phyloP scores from a whole-genome alignment of 2,329 filamentous ascomycete species.

The Arthrobotrys megalospora region DNA sequence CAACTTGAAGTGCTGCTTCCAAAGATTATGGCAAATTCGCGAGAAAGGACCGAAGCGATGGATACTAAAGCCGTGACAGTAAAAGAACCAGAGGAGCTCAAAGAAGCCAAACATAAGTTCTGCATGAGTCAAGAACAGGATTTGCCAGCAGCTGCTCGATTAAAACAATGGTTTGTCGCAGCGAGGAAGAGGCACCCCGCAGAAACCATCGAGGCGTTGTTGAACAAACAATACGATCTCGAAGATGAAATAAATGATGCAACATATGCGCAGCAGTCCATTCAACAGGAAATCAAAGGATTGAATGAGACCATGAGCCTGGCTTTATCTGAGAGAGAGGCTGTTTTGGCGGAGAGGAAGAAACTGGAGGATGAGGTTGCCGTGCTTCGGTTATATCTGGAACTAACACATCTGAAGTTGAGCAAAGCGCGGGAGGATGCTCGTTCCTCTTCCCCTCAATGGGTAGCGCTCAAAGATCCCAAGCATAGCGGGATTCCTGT shows the following conservation, averaged over 20 bases:
- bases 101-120: not conserved
- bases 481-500: too few species aligned
- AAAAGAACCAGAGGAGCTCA: not conserved
- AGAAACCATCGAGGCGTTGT: slow-evolving; percentile 9
- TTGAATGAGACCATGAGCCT: not conserved
- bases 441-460: not conserved
- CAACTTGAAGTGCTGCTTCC: slow-evolving; percentile 4
- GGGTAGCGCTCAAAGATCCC: not conserved
- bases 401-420: not conserved
- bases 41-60: not conserved
- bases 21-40: not conserved
- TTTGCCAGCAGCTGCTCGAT: not conserved
- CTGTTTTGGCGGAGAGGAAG: not conserved
- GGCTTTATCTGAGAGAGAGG: not conserved
- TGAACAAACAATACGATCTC: slow-evolving; percentile 14
- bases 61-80: not conserved
- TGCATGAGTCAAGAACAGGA: not conserved
- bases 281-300: not conserved
- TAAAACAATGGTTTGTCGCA: slow-evolving; percentile 1
- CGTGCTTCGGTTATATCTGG: not conserved
- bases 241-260: slow-evolving; percentile 12
- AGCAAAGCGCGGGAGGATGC: not conserved
- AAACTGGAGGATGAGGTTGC: not conserved
- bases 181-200: slow-evolving; percentile 14
- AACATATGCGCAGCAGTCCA: not conserved